Percentiles rank a stretch among this genome's conserved stretches.
Conservation (phyloP, 176 grass and related monocot species). For the Ensete glaucum region DNA sequence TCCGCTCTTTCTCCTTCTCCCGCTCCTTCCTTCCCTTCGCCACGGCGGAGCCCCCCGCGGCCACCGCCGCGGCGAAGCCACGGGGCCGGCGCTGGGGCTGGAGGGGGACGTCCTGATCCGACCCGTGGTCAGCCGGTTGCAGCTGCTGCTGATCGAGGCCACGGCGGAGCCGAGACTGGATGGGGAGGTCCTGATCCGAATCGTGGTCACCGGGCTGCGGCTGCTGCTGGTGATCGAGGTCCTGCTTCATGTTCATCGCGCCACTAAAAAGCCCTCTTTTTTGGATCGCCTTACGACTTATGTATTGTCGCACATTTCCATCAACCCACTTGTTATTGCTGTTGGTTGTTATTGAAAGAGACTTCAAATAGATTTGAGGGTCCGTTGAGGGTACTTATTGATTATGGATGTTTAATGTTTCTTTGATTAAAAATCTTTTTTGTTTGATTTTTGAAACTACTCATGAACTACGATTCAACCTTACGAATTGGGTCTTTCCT, state of each 20-base stretch:
- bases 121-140: not conserved
- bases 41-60: constrained; percentile 1
- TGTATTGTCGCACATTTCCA: no score
- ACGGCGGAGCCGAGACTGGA: no score
- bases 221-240: constrained; percentile 10
- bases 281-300: not conserved
- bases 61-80: constrained; percentile 32
- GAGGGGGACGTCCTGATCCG: not conserved
- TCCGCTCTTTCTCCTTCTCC: constrained; percentile 85
- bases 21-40: constrained; percentile 49
- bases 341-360: no score
- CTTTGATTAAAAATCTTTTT: no score
- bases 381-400: no score
- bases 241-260: constrained; percentile 11
- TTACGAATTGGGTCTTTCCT: no score
- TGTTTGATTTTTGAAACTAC: no score
- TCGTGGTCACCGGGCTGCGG: not conserved
- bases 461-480: no score
- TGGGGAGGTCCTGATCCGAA: not conserved
- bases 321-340: no score
- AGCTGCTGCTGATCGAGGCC: constrained; percentile 5
- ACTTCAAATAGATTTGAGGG: no score
- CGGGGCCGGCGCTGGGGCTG: constrained; percentile 49
- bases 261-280: not conserved
- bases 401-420: no score